Base-by-base conservation (phyloP, 208 protist genomes). In the Trypanosoma cruzi region DNA sequence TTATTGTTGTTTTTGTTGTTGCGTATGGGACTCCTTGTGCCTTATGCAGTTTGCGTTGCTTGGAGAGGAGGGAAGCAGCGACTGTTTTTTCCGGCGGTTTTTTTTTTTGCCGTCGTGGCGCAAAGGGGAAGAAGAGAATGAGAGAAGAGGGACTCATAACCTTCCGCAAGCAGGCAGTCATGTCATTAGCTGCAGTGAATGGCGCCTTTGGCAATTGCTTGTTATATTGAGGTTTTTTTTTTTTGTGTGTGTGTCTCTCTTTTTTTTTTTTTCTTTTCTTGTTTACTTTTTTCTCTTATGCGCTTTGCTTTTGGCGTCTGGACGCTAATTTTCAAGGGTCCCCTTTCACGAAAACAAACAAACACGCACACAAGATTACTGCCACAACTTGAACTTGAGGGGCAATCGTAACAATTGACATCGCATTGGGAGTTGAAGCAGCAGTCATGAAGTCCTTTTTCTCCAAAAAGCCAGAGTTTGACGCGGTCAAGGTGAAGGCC, bases 401-500 rank as follows among this genome's bases (percentile, higher is more conserved):
- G 13, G 13, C 37, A 18, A 36, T 36, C n/a, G 18, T 8, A 50
- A 63, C 18, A 31, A 2, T 1, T 31, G n/a, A 7, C 4, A 37
- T 36, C 0, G 42, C 6, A 29, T 13, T 52, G 44, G 18, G 29
- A 16, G n/a, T 13, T 2, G 22, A 18, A 31, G n/a, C n/a, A 4
- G 31, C 24, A 36, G 44, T 14, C n/a, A 75, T 66, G 71, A 65
- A 46, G 46, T 37, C 48, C 4, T 68, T 71, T 44, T 89, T 86
- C 28, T 72, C 85, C 32, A 79, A 81, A 46, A 72, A 72, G 81
- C 37, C 59, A 18, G 69, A 53, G 14, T 95, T 95, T 68, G 85
- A 96, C 62, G 53, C 80, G 0, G 57, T 65, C 36, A 94, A 93
- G 76, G 75, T 92, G 52, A 89, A 88, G 68, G 84, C 90, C 24